Evolutionary conservation across 768 basidiomycete genomes (phyloP), one percentile per base, ranked within the genome.

Genomic region (Mrakia gelida): DNA sequence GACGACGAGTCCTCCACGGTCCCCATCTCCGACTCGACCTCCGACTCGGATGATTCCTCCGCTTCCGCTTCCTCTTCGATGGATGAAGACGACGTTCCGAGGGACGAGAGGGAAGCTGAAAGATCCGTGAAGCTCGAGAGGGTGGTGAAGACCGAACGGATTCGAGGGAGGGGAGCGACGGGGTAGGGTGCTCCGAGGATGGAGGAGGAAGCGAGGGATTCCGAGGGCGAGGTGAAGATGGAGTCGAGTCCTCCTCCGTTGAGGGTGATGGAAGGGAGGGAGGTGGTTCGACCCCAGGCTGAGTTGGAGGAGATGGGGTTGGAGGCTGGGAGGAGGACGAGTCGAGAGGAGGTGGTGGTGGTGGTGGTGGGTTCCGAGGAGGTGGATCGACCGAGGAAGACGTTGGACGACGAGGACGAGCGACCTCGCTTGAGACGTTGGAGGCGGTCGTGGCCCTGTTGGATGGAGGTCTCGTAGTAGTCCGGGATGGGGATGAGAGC

Each of bases 401-500:
- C 67, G 38, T n/a, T 43, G 23, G 32, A 28, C 13, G 28, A 9
- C 21, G 67, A 41, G 8, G 67, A 34, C 2, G 67, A 70, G 5
- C 34, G 26, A 41, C 34, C 41, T 41, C 34, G 41, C 9, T 70
- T 70, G 67, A 59, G 23, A 34, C 65, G 65, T 32, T 67, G 30
- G 8, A 21, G 5, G 8, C n/a, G n/a, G n/a, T n/a, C n/a, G n/a
- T n/a, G 32, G 18, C 10, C 65, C 3, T 65, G 63, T 18, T 7
- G 21, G 49, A 2, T 15, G 49, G 49, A 18, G 49, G 49, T 15
- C 16, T 28, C 63, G 49, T 34, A 15, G 8, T 13, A 18, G 23
- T 45, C 67, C 23, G 34, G n/a, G 71, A 73, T 28, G 32, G 54
- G 54, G 56, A 73, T 73, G 30, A 73, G 56, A n/a, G 52, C 32